Evolutionary conservation across 2,329 filamentous ascomycete genomes (phyloP).

Genomic region (Colletotrichum tropicicola): DNA sequence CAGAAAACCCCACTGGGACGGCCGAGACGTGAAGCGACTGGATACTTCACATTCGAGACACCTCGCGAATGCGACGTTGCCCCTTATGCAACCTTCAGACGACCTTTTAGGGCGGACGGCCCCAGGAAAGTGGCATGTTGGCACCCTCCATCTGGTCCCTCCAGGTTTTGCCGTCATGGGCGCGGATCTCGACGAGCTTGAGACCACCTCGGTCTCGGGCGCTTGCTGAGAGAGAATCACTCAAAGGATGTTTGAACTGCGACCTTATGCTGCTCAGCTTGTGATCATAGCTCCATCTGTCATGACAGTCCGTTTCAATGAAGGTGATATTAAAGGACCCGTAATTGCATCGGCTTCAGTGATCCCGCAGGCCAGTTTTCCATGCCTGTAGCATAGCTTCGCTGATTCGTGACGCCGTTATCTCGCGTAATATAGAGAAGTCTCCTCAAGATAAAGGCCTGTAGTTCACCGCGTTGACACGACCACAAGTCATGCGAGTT

Average conservation of each 20-base stretch:
- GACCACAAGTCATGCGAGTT: background rate
- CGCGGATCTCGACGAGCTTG: conserved; percentile 2
- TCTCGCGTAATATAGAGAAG: background rate
- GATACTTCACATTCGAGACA: conserved; percentile 16
- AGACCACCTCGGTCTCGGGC: too few relatives aligned
- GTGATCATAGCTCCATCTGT: too few relatives aligned
- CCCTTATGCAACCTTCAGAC: conserved; percentile 13
- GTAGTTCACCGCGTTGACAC: background rate
- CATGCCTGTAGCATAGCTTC: too few relatives aligned
- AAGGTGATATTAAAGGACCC: background rate
- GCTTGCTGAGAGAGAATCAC: background rate
- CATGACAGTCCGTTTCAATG: too few relatives aligned
- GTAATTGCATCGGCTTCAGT: background rate
- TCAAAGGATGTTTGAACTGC: too few relatives aligned
- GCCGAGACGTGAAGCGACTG: background rate
- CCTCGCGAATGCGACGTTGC: background rate
- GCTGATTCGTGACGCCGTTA: background rate
- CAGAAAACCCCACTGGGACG: background rate
- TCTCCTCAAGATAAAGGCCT: background rate
- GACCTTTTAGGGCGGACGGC: background rate
- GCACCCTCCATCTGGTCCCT: background rate
- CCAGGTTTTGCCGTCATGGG: background rate
- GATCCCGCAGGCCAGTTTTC: background rate
- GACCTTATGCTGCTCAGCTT: too few relatives aligned
- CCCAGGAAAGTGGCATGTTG: background rate